These are phyloP conservation scores for Kodamaea fungicola DNA, from an alignment of 1,139 yeast species.

Conservation along the genomic window DNA sequence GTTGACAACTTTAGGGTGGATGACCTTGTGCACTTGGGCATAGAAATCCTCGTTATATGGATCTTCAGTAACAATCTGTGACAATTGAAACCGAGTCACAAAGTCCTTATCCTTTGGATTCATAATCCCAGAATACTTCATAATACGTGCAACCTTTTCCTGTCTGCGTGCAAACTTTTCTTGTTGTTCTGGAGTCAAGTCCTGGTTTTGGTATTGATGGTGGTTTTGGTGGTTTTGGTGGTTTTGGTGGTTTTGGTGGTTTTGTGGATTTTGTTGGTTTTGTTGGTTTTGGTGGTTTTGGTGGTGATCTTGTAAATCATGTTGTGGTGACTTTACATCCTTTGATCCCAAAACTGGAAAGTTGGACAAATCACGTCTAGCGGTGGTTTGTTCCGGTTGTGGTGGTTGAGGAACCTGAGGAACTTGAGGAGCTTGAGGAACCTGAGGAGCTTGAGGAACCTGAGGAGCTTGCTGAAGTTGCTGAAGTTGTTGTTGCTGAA, in stretches of 20 bases:
- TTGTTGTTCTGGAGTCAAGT: slow-evolving; percentile 45
- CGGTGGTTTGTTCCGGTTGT: slow-evolving; percentile 11
- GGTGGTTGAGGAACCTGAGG: slow-evolving; percentile 14
- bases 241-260: slow-evolving; percentile 8
- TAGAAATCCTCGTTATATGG: slow-evolving; percentile 97
- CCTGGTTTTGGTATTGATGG: slow-evolving; percentile 32
- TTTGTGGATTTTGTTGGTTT: slow-evolving; percentile 7
- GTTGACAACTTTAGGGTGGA: slow-evolving; percentile 58
- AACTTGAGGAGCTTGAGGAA: slow-evolving; percentile 10
- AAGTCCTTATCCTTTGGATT: slow-evolving; percentile 95
- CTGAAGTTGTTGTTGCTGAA: slow-evolving; percentile 15
- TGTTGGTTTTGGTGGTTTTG: slow-evolving; percentile 13
- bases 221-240: slow-evolving; percentile 10
- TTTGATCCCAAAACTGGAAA: slow-evolving; percentile 53
- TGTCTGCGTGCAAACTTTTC: slow-evolving; percentile 65
- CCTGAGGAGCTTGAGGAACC: slow-evolving; percentile 15
- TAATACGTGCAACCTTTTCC: slow-evolving; percentile 73
- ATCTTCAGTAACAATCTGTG: slow-evolving; percentile 95
- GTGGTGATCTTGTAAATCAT: slow-evolving; percentile 14
- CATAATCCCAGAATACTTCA: slow-evolving; percentile 90
- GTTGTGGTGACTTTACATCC: slow-evolving; percentile 16
- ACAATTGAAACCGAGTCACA: slow-evolving; percentile 88
- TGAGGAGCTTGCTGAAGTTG: slow-evolving; percentile 14
- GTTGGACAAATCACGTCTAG: slow-evolving; percentile 40
- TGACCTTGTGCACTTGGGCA: slow-evolving; percentile 87